Conservation (phyloP, 208 protist genomes). For the Trypanosomatidae sp. region DNA sequence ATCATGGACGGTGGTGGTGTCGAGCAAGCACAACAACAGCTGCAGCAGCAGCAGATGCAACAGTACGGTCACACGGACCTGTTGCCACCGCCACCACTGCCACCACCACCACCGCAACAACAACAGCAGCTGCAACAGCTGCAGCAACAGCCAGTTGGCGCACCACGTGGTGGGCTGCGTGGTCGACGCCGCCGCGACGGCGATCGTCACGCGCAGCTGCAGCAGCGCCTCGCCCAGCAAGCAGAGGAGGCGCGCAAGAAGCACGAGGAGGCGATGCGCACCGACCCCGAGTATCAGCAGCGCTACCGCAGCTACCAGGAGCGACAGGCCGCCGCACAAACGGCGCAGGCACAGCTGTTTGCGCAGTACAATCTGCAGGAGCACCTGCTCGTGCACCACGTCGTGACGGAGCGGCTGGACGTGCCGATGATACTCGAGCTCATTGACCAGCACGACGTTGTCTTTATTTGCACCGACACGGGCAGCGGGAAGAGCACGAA, state of each 20-base stretch:
- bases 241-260: constrained; percentile 19
- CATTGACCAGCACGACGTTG: constrained; percentile 73
- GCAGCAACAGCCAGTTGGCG: too few relatives aligned
- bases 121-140: too few relatives aligned
- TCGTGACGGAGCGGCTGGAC: constrained; percentile 61
- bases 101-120: too few relatives aligned
- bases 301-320: constrained; percentile 50
- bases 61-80: too few relatives aligned
- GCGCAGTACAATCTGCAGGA: constrained; percentile 35
- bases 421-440: constrained; percentile 66
- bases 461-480: constrained; percentile 81
- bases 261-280: constrained; percentile 53
- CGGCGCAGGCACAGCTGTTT: constrained; percentile 26
- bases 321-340: constrained; percentile 31
- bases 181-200: too few relatives aligned
- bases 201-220: too few relatives aligned
- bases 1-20: too few relatives aligned
- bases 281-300: constrained; percentile 56
- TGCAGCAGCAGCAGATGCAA: too few relatives aligned
- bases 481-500: constrained; percentile 80
- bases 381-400: constrained; percentile 17
- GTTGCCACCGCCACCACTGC: too few relatives aligned
- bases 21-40: too few relatives aligned
- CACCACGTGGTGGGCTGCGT: too few relatives aligned
- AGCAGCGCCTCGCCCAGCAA: too few relatives aligned